Base-by-base conservation (phyloP, 2,329 filamentous ascomycete species). In the Penicillium sp. region DNA sequence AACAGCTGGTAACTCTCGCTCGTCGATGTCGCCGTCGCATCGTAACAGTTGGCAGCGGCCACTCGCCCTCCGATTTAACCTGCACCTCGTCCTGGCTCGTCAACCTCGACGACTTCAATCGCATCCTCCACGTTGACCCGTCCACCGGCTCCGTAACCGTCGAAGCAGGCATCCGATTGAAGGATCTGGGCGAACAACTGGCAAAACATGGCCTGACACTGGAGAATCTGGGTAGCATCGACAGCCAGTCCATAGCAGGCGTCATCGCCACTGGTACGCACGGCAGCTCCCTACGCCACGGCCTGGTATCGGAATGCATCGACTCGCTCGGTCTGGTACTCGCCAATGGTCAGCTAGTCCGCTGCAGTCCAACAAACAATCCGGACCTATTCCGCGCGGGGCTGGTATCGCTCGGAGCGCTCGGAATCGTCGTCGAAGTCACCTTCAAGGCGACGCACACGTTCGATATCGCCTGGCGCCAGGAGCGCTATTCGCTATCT, bases 31-130 rank as follows among this genome's bases (percentile, higher is more conserved):
- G 91, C 40, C 87, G 90, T 44, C 88, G 91, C 57, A 78, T 99
- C 56, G 88, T 92, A 35, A 89, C 89, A 6, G 88, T 92, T n/a
- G 93, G 94, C 57, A 93, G 89, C 66, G 91, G 87, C 53, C 93
- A 99, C 78, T 97, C 92, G 52, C 94, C 93, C 8, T 95, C 89
- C 61, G 88, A 93, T 68, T 78, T 99, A 41, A 97, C 93, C 5
- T 96, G 91, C 75, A 96, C 92, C 5, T 94, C 90, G 16, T 90
- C 89, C 61, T 97, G 94, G 94, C 86, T 97, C 70, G 80, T 97
- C 64, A 97, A 97, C 72, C 84, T 99, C 58, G 94, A 99, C 78
- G 82, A 88, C 61, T 90, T 90, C 76, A 85, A 85, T 69, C 80
- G 83, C 51, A 82, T 97, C 30, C 70, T 96, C 47, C 82, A 85